Percentiles rank a stretch among this genome's conserved stretches.
Conservation (phyloP, 257 asterid genomes). For the Marsdenia floribunda region DNA sequence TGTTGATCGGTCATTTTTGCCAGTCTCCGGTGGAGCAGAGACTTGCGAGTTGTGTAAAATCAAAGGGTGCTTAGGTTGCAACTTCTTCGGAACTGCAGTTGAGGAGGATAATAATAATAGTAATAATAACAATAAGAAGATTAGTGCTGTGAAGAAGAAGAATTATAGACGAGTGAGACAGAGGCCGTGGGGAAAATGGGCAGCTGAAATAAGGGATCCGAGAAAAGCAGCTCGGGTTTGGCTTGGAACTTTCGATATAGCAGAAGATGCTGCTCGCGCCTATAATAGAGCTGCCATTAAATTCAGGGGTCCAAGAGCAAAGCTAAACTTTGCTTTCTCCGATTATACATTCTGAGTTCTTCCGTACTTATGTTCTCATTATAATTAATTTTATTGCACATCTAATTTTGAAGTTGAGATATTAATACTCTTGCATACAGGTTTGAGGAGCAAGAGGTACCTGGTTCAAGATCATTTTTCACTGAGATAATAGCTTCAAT, state of each 20-base stretch:
- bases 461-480: constrained; percentile 98
- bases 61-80: constrained; percentile 68
- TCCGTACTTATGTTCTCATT: not conserved
- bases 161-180: constrained; percentile 86
- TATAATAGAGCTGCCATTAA: constrained; percentile 79
- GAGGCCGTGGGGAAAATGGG: constrained; percentile 98
- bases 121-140: constrained; percentile 24
- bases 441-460: constrained; percentile 97
- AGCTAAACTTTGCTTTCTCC: constrained; percentile 66
- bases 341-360: constrained; percentile 59
- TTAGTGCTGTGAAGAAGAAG: constrained; percentile 36
- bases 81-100: constrained; percentile 30
- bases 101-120: constrained; percentile 24
- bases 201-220: constrained; percentile 86
- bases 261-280: constrained; percentile 83
- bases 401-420: constrained; percentile 15
- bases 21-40: constrained; percentile 35
- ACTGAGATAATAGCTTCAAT: constrained; percentile 99
- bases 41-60: constrained; percentile 56
- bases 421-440: constrained; percentile 44
- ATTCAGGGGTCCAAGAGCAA: constrained; percentile 86
- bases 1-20: constrained; percentile 18
- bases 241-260: constrained; percentile 83
- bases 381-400: not conserved
- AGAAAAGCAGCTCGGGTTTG: constrained; percentile 79